Conservation (phyloP, 257 asterid species). For the Plantago elongata region DNA sequence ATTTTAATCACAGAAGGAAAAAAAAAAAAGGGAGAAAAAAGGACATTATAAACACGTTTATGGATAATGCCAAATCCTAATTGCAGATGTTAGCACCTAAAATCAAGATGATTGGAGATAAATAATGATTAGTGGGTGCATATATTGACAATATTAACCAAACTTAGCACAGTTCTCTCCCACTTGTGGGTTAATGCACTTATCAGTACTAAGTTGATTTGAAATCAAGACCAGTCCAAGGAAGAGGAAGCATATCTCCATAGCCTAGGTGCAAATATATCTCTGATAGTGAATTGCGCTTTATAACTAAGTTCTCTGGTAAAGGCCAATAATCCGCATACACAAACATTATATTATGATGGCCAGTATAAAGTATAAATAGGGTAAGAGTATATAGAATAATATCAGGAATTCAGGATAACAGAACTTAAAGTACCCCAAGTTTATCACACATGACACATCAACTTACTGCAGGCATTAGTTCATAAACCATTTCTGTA, state of each 20-base stretch:
- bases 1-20: background rate
- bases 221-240: background rate
- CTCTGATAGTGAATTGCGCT: background rate
- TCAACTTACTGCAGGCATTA: background rate
- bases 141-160: background rate
- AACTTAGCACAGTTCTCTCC: background rate
- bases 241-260: background rate
- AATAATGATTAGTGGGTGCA: conserved; percentile 3
- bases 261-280: background rate
- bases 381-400: background rate
- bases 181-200: background rate
- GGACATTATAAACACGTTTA: conserved; percentile 12
- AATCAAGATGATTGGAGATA: conserved; percentile 16
- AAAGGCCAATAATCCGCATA: background rate
- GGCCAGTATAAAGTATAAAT: background rate
- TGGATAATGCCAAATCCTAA: conserved; percentile 13
- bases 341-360: background rate
- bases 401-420: background rate
- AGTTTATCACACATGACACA: background rate
- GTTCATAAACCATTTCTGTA: background rate
- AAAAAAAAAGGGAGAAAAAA: background rate
- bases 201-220: background rate
- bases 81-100: conserved; percentile 8
- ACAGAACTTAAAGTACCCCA: background rate
- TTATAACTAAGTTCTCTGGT: background rate